These are phyloP conservation scores for Wickerhamiella kurtzmanii DNA, from an alignment of 805 yeast species.

Conservation along the genomic window DNA sequence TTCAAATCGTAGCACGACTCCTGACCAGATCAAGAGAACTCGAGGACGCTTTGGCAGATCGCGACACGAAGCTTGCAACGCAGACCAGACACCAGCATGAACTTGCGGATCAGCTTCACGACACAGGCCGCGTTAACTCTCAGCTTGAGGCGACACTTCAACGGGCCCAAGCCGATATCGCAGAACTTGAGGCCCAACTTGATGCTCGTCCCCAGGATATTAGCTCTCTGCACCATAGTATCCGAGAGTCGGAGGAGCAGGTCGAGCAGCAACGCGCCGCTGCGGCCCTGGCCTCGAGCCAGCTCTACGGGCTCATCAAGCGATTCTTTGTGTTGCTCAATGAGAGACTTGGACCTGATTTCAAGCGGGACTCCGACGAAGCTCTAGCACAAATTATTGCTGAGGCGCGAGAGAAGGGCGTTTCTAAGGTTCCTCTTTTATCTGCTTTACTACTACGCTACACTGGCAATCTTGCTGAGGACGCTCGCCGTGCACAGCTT, in stretches of 20 bases:
- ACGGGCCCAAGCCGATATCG: neutral
- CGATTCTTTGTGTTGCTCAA: constrained; percentile 14
- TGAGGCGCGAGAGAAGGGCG: constrained; percentile 5
- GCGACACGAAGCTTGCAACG: neutral
- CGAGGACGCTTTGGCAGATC: neutral
- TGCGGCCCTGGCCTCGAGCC: constrained; percentile 1
- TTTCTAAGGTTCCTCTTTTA: constrained; percentile 17
- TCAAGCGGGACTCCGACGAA: constrained; percentile 10
- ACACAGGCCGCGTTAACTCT: too few species aligned
- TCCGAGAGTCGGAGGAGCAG: neutral
- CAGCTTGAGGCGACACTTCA: neutral
- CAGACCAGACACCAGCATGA: neutral
- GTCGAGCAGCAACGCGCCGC: neutral
- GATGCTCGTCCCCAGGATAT: too few species aligned
- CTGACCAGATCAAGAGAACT: neutral
- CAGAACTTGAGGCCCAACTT: neutral
- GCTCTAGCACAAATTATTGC: constrained; percentile 14
- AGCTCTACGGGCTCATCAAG: constrained; percentile 11
- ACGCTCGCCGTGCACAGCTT: constrained; percentile 4
- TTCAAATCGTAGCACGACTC: neutral
- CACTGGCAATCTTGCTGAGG: constrained; percentile 12
- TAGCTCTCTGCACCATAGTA: too few species aligned
- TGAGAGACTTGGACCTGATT: constrained; percentile 16
- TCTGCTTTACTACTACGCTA: constrained; percentile 12
- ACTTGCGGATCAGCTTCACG: too few species aligned